Conservation (phyloP, 2,329 filamentous ascomycete species). For the Phyllachora maydis region DNA sequence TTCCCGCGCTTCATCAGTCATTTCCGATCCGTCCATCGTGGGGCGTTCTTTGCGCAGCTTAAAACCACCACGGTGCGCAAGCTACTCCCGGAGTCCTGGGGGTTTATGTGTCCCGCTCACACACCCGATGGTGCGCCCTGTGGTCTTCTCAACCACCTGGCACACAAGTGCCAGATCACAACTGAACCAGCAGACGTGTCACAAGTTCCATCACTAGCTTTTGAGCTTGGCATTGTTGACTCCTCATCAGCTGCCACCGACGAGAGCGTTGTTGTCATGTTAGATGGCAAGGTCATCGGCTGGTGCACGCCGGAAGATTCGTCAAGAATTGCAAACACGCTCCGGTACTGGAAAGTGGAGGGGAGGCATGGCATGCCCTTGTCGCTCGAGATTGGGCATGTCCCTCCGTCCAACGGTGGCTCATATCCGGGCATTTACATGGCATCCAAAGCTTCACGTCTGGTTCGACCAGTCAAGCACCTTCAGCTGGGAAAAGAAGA, state of each 20-base stretch:
- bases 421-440: conserved; percentile 94
- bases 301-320: conserved; percentile 80
- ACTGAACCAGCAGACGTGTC: conserved; percentile 58
- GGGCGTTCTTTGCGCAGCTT: conserved; percentile 93
- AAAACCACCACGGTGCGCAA: conserved; percentile 97
- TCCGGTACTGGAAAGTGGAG: conserved; percentile 91
- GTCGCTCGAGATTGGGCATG: conserved; percentile 78
- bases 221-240: conserved; percentile 59
- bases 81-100: conserved; percentile 89
- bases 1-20: conserved; percentile 97
- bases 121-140: conserved; percentile 93
- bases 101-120: conserved; percentile 91
- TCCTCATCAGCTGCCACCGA: conserved; percentile 59
- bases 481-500: conserved; percentile 71
- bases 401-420: conserved; percentile 74
- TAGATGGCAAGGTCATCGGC: conserved; percentile 78
- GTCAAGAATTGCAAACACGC: conserved; percentile 59
- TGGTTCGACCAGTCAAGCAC: conserved; percentile 86
- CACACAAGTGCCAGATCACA: conserved; percentile 83
- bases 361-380: conserved; percentile 61
- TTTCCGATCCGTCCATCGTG: conserved; percentile 97
- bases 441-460: conserved; percentile 65
- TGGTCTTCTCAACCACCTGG: conserved; percentile 82
- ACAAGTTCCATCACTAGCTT: conserved; percentile 49
- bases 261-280: conserved; percentile 72